Evolutionary conservation across 129 eudicot species (phyloP).

Genomic region (Arctium lappa): DNA sequence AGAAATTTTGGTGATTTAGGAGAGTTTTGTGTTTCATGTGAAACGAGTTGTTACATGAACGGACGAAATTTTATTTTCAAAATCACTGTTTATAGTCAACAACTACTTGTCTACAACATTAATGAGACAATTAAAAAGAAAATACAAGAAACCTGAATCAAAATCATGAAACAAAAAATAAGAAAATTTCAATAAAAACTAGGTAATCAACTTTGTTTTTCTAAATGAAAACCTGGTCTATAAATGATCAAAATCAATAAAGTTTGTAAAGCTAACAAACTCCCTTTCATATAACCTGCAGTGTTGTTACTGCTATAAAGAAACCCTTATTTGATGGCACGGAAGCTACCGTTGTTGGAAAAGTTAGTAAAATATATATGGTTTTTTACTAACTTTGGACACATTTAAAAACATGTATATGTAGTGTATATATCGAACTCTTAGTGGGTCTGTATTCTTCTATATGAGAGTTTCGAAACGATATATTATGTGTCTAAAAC

Average conservation of each 20-base stretch:
- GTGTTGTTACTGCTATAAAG: neutral
- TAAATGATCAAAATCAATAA: neutral
- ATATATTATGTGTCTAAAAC: no score
- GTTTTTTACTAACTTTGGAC: no score
- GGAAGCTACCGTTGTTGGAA: neutral
- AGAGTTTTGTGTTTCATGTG: no score
- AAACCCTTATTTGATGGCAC: neutral
- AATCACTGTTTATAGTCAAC: neutral
- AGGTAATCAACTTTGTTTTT: no score
- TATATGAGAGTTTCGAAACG: no score
- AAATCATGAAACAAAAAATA: neutral
- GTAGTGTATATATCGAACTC: no score
- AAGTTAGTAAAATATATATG: no score
- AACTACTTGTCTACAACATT: neutral
- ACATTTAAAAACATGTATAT: no score
- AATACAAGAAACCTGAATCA: neutral
- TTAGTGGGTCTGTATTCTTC: no score
- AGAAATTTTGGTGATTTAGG: no score
- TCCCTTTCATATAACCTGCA: neutral
- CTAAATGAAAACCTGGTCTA: no score
- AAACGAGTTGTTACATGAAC: neutral
- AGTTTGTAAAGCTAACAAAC: neutral
- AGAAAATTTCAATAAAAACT: neutral
- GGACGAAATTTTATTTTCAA: neutral
- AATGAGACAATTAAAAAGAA: neutral